A percentile compares a stretch with the other conserved stretches of the same genome.
phyloP scores from a whole-genome alignment of 495 filamentous ascomycete genomes.

The Terfezia boudieri region DNA sequence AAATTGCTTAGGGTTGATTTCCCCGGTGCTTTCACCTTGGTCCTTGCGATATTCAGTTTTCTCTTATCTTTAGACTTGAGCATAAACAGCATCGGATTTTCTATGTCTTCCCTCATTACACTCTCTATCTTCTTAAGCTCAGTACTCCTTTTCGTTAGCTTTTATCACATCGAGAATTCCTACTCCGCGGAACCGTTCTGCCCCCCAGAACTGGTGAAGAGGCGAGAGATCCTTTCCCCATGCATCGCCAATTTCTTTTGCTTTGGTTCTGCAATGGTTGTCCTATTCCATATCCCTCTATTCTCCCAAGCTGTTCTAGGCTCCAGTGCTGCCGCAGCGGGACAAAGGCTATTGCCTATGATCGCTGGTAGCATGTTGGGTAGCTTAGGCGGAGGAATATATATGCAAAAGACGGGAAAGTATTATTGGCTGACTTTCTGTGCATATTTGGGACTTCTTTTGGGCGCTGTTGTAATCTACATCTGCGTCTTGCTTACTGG shows the following conservation, averaged over 20 bases:
- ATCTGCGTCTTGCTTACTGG: slow-evolving; percentile 34
- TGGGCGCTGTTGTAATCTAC: not conserved
- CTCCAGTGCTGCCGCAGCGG: slow-evolving; percentile 40
- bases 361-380: slow-evolving; percentile 42
- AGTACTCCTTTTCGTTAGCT: slow-evolving; percentile 38
- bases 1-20: slow-evolving; percentile 45
- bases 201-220: slow-evolving; percentile 56
- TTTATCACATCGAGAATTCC: slow-evolving; percentile 46
- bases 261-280: slow-evolving; percentile 40
- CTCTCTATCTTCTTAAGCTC: slow-evolving; percentile 36
- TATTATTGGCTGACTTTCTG: slow-evolving; percentile 54
- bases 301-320: slow-evolving; percentile 58
- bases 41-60: slow-evolving; percentile 48
- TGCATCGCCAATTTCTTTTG: slow-evolving; percentile 61
- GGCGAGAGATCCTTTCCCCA: slow-evolving; percentile 40
- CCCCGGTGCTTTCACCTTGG: slow-evolving; percentile 44
- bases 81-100: slow-evolving; percentile 33
- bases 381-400: slow-evolving; percentile 41
- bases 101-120: slow-evolving; percentile 39
- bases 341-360: slow-evolving; percentile 42
- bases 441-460: slow-evolving; percentile 24
- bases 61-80: slow-evolving; percentile 59
- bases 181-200: slow-evolving; percentile 61
- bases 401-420: slow-evolving; percentile 56
- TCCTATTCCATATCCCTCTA: slow-evolving; percentile 55